Evolutionary conservation across 805 yeast species (phyloP).

Genomic region (Yamadazyma sp.): DNA sequence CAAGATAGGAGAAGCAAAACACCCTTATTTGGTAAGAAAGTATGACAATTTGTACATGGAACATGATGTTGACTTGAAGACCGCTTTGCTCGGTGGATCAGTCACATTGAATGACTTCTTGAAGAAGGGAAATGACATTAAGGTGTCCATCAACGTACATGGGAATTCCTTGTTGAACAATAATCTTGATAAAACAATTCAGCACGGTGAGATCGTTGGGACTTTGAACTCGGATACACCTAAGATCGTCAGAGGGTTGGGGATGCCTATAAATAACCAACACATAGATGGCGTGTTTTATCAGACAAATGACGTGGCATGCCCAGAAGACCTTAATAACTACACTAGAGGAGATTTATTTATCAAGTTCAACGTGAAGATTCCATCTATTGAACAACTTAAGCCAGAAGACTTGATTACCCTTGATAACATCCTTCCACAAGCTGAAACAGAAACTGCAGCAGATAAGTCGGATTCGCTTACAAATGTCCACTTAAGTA

Average conservation of each 20-base stretch:
- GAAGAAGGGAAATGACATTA: constrained; percentile 31
- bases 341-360: constrained; percentile 36
- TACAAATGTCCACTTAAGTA: constrained; percentile 11
- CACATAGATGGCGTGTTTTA: constrained; percentile 25
- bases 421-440: constrained; percentile 24
- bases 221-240: constrained; percentile 49
- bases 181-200: constrained; percentile 19
- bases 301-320: constrained; percentile 19
- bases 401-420: constrained; percentile 21
- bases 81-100: constrained; percentile 59
- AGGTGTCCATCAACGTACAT: constrained; percentile 36
- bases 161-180: constrained; percentile 20
- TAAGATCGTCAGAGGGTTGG: constrained; percentile 50
- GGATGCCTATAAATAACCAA: constrained; percentile 56
- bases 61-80: constrained; percentile 48
- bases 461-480: too few species aligned
- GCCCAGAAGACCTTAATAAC: constrained; percentile 14
- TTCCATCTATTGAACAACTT: constrained; percentile 33
- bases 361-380: constrained; percentile 37
- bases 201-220: constrained; percentile 52
- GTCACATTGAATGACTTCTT: constrained; percentile 35
- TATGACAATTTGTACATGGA: constrained; percentile 46
- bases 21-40: constrained; percentile 40
- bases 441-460: neutral
- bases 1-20: constrained; percentile 44